These are phyloP conservation scores for Apiotrichum domesticum DNA, from an alignment of 1,284 basidiomycete species.

Conservation along the genomic window DNA sequence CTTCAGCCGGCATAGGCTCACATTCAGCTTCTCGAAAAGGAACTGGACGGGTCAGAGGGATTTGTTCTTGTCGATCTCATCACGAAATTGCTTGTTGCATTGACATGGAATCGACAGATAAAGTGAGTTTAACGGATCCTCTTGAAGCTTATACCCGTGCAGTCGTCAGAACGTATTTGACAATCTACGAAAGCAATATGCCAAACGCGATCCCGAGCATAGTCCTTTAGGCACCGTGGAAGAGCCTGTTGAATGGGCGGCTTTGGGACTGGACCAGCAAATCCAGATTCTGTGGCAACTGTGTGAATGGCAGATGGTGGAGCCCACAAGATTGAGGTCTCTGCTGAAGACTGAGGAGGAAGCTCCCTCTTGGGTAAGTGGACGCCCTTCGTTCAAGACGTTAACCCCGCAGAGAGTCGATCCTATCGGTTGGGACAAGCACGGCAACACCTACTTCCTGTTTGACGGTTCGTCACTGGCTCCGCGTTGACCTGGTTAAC, in stretches of 20 bases:
- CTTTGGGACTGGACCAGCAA: slow-evolving; percentile 49
- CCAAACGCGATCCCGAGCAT: slow-evolving; percentile 36
- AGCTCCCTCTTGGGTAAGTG: slow-evolving; percentile 49
- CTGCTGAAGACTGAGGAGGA: slow-evolving; percentile 51
- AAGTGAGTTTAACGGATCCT: slow-evolving; percentile 37
- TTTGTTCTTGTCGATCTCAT: slow-evolving; percentile 47
- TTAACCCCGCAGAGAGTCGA: slow-evolving; percentile 47
- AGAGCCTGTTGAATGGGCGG: slow-evolving; percentile 47
- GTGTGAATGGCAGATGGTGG: slow-evolving; percentile 55
- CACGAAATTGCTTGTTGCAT: slow-evolving; percentile 48
- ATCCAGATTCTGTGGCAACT: slow-evolving; percentile 48
- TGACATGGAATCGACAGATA: slow-evolving; percentile 51
- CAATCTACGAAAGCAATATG: slow-evolving; percentile 43
- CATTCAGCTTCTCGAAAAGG: slow-evolving; percentile 46
- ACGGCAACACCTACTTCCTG: slow-evolving; percentile 53
- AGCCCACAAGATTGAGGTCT: slow-evolving; percentile 51
- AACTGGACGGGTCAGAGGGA: slow-evolving; percentile 49
- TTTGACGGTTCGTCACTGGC: slow-evolving; percentile 48
- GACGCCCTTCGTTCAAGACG: no score
- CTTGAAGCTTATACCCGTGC: slow-evolving; percentile 11
- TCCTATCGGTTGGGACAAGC: slow-evolving; percentile 52
- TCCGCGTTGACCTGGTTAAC: no score
- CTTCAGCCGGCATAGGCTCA: not conserved
- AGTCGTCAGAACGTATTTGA: slow-evolving; percentile 44
- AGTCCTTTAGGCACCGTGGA: slow-evolving; percentile 40